Base-by-base conservation (phyloP, 495 filamentous ascomycete species). In the Penicillium canariense region DNA sequence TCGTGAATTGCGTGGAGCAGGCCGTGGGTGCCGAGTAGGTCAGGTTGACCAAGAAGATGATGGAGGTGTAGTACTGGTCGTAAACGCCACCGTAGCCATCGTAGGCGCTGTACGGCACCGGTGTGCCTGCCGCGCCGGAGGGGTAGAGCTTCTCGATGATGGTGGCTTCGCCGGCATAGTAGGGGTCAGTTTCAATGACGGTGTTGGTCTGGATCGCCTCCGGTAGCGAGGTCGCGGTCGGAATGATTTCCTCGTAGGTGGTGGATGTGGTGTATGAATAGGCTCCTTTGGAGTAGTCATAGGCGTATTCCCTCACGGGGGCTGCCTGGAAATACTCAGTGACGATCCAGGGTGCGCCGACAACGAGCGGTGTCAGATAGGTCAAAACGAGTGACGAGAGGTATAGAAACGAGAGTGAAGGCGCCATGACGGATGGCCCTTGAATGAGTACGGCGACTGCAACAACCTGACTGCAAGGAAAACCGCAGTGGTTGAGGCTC, bases 101-200 rank as follows among this genome's bases (percentile, higher is more conserved):
- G 36, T 61, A 50, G 22, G 34, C 30, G 49, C 55, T 10, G 47
- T 44, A 20, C 9, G 27, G 20, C 20, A 39, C 46, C 20, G 49
- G 31, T 48, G 38, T 49, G 9, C 69, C 66, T 7, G 59, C 57
- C 15, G 28, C 40, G 12, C 57, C 68, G 12, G 63, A 60, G 4
- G 70, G 60, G 43, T 74, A 62, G n/a, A 72, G 55, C 31, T 76
- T 47, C 35, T 73, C 27, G 20, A 77, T 56, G 18, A 77, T 20
- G 6, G 71, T 72, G 9, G 70, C 52, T 30, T 64, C 60, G 42
- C 10, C 17, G 11, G 36, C 48, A 53, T 59, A 63, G 44, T 54
- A 40, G 10, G 39, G 47, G 39, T 38, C 11, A 6, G 48, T 55
- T 9, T 61, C 38, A 26, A 62, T 62, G 14, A 59, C 59, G 30